These are phyloP conservation scores for Ganoderma sp. DNA, from an alignment of 1,284 basidiomycete genomes.

Conservation along the genomic window DNA sequence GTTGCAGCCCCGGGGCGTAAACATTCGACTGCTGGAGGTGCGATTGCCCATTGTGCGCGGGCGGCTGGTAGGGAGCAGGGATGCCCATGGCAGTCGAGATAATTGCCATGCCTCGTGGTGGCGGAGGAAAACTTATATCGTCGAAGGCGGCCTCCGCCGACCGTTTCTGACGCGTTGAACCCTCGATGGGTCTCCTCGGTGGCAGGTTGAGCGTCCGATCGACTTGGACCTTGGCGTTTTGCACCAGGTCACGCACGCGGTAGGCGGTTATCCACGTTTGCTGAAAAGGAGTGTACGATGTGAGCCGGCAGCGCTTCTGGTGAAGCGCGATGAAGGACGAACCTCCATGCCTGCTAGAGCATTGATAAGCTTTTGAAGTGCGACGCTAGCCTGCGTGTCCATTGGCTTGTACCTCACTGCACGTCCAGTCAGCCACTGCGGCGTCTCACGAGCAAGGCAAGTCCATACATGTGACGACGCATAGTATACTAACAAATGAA, in stretches of 20 bases:
- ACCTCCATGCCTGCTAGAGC: constrained; percentile 78
- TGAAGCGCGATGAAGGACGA: constrained; percentile 23
- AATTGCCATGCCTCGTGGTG: neutral
- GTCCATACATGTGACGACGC: constrained; percentile 68
- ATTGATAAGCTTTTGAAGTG: constrained; percentile 69
- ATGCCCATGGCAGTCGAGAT: neutral
- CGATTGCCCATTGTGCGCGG: neutral
- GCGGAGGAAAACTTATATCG: constrained; percentile 10
- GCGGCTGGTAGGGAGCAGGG: neutral
- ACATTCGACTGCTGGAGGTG: neutral
- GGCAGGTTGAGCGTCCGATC: constrained; percentile 41
- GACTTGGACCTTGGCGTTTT: constrained; percentile 68
- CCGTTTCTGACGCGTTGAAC: constrained; percentile 19
- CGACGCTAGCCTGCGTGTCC: constrained; percentile 68
- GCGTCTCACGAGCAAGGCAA: neutral
- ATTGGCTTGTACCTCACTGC: constrained; percentile 73
- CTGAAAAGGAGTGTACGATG: constrained; percentile 39
- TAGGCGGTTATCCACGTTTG: constrained; percentile 72
- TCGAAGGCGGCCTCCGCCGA: constrained; percentile 23
- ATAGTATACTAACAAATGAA: constrained; percentile 61
- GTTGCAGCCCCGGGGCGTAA: neutral
- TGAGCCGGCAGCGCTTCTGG: neutral
- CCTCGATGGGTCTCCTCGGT: neutral
- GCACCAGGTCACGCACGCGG: constrained; percentile 72
- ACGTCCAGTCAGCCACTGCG: constrained; percentile 17